These are phyloP conservation scores for Cercospora janseana DNA, from an alignment of 2,329 filamentous ascomycete species.

Conservation along the genomic window DNA sequence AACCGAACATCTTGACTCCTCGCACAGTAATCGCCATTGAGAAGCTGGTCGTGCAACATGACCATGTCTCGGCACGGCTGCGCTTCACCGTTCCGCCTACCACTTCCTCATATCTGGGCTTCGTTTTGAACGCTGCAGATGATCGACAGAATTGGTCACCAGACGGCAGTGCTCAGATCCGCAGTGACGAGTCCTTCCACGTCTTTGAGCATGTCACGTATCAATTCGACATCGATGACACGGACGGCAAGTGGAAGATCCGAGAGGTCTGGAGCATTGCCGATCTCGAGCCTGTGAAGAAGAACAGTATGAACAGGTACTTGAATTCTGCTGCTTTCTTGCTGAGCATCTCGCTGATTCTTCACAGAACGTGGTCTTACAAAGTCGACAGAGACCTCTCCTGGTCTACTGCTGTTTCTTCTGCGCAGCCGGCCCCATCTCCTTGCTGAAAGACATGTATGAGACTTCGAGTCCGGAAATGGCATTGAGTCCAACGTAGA, in stretches of 20 bases:
- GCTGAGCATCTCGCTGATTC: neutral
- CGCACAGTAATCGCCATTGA: slow-evolving; percentile 5
- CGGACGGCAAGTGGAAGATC: slow-evolving; percentile 10
- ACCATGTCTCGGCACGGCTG: slow-evolving; percentile 5
- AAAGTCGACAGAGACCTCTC: neutral
- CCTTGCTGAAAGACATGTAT: slow-evolving; percentile 94
- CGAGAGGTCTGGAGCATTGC: slow-evolving; percentile 13
- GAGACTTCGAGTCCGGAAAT: slow-evolving; percentile 80
- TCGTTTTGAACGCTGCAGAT: neutral
- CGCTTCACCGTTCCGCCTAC: slow-evolving; percentile 6
- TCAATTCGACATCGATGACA: slow-evolving; percentile 5
- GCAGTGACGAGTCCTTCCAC: neutral
- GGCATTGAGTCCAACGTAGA: slow-evolving; percentile 74
- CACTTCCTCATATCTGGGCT: slow-evolving; percentile 3
- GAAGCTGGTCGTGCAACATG: slow-evolving; percentile 5
- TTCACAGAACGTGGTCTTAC: slow-evolving; percentile 5
- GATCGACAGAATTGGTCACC: neutral
- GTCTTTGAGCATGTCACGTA: slow-evolving; percentile 14
- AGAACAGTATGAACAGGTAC: neutral
- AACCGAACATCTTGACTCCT: slow-evolving; percentile 6
- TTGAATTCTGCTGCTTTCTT: too few relatives aligned
- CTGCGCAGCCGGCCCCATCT: slow-evolving; percentile 83
- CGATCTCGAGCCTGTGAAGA: slow-evolving; percentile 5
- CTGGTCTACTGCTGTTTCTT: slow-evolving; percentile 67
- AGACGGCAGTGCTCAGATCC: neutral